Evolutionary conservation across 139 green algal species (phyloP).

Genomic region (Tetradesmus lagerheimii): DNA sequence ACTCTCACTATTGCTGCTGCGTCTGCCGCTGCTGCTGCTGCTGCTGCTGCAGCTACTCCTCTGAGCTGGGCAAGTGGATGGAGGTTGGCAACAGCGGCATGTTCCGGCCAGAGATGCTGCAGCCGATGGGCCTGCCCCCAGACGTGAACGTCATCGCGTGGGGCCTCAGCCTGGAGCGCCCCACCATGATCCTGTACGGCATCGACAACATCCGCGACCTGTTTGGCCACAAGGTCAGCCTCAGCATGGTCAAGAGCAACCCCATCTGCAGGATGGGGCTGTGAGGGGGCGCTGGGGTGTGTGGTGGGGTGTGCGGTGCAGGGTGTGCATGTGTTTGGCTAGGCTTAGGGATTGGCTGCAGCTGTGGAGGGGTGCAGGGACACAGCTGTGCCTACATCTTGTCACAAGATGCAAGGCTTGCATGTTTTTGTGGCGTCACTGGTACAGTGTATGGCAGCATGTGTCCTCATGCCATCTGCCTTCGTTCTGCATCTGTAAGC

Average conservation of each 20-base stretch:
- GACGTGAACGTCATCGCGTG: constrained; percentile 99
- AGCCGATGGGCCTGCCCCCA: constrained; percentile 97
- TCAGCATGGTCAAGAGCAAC: constrained; percentile 94
- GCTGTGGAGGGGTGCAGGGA: too few species aligned
- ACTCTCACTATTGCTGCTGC: too few species aligned
- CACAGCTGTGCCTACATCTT: too few species aligned
- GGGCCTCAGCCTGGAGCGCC: constrained; percentile 94
- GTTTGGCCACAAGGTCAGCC: constrained; percentile 96
- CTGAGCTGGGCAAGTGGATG: constrained; percentile 98
- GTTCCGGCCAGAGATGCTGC: constrained; percentile 98
- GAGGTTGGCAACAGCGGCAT: constrained; percentile 98
- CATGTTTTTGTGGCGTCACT: too few species aligned
- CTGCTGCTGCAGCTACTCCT: constrained; percentile 80
- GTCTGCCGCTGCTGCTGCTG: neutral
- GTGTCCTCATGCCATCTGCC: too few species aligned
- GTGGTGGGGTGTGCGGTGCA: neutral
- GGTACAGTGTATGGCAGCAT: too few species aligned
- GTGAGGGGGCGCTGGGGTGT: constrained; percentile 48
- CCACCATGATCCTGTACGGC: constrained; percentile 99
- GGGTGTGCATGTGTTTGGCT: neutral
- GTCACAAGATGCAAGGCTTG: too few species aligned
- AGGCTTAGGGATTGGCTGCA: neutral
- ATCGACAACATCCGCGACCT: constrained; percentile 99
- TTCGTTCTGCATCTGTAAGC: too few species aligned
- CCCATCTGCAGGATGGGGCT: constrained; percentile 95